Conservation (phyloP, 2,329 filamentous ascomycete species). For the Microdochium bolleyi region DNA sequence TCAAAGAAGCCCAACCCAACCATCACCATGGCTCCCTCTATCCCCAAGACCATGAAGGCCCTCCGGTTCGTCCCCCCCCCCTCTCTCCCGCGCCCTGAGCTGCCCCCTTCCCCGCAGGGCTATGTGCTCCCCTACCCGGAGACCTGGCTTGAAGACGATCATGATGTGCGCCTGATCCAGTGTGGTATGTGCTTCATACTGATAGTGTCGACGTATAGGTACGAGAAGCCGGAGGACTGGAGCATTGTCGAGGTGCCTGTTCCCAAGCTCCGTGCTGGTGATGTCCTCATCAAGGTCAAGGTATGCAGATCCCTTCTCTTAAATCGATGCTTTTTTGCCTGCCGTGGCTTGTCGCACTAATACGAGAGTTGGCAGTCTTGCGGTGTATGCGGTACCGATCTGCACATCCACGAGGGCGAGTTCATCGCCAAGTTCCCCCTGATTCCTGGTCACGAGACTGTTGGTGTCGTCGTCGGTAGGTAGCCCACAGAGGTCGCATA, state of each 20-base stretch:
- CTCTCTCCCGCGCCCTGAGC: no score
- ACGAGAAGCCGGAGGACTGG: slow-evolving; percentile 55
- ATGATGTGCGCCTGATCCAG: slow-evolving; percentile 1
- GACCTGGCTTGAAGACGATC: neutral
- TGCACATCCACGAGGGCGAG: slow-evolving; percentile 61
- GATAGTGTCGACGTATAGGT: slow-evolving; percentile 26
- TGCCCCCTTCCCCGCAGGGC: neutral
- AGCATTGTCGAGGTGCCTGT: slow-evolving; percentile 55
- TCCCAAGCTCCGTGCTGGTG: slow-evolving; percentile 49
- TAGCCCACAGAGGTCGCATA: slow-evolving; percentile 34
- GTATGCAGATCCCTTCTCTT: slow-evolving; percentile 23
- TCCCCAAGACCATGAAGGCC: slow-evolving; percentile 41
- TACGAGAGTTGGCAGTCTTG: slow-evolving; percentile 15
- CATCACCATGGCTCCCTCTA: slow-evolving; percentile 20
- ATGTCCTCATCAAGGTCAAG: slow-evolving; percentile 60
- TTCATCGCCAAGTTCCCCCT: slow-evolving; percentile 57
- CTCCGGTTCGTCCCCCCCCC: slow-evolving; percentile 38
- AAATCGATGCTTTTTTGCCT: neutral
- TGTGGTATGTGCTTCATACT: slow-evolving; percentile 7
- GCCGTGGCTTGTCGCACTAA: slow-evolving; percentile 6
- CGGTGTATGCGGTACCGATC: slow-evolving; percentile 27
- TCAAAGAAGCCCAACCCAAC: slow-evolving; percentile 6
- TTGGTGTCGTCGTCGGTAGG: slow-evolving; percentile 51
- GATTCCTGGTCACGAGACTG: slow-evolving; percentile 62
- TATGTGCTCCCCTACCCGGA: slow-evolving; percentile 2